A percentile compares a stretch with the other conserved stretches of the same genome.
These are phyloP conservation scores for Candida ovalis DNA, from an alignment of 805 yeast genomes.

Conservation along the genomic window DNA sequence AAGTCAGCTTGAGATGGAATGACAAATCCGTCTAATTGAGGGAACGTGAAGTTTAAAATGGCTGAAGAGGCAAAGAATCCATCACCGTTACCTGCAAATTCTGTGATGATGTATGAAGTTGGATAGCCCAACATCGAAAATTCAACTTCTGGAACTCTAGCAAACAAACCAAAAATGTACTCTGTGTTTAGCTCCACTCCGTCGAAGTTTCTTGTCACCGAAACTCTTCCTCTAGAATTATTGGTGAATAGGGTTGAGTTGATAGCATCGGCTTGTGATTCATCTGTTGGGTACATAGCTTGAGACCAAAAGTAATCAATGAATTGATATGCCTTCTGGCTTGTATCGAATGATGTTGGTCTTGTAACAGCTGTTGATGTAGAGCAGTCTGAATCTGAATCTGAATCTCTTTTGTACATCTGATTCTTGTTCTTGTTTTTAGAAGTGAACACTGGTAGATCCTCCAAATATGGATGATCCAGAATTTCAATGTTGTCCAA, in stretches of 20 bases:
- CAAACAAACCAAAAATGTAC: constrained; percentile 22
- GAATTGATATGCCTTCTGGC: neutral
- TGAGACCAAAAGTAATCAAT: neutral
- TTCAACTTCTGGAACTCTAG: constrained; percentile 6
- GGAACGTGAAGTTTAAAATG: constrained; percentile 14
- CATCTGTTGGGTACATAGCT: neutral
- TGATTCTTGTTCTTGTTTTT: neutral
- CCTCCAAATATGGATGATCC: neutral
- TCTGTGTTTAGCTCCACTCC: constrained; percentile 25
- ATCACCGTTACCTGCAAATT: constrained; percentile 12
- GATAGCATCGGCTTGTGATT: constrained; percentile 13
- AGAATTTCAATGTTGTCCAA: neutral
- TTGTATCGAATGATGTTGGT: neutral
- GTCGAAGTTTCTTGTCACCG: constrained; percentile 19
- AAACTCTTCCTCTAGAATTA: constrained; percentile 18
- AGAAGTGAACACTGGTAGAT: neutral
- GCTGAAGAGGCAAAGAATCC: constrained; percentile 10
- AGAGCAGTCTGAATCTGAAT: neutral
- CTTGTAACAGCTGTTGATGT: neutral
- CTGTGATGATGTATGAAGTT: constrained; percentile 7
- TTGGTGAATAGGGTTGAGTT: constrained; percentile 21
- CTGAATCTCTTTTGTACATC: neutral
- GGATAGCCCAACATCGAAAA: constrained; percentile 16
- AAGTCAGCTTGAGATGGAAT: constrained; percentile 18
- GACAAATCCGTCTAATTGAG: constrained; percentile 1